A percentile compares a stretch with the other conserved stretches of the same genome.
These are phyloP conservation scores for Ascochyta rabiei DNA, from an alignment of 2,329 filamentous ascomycete genomes.

Conservation along the genomic window DNA sequence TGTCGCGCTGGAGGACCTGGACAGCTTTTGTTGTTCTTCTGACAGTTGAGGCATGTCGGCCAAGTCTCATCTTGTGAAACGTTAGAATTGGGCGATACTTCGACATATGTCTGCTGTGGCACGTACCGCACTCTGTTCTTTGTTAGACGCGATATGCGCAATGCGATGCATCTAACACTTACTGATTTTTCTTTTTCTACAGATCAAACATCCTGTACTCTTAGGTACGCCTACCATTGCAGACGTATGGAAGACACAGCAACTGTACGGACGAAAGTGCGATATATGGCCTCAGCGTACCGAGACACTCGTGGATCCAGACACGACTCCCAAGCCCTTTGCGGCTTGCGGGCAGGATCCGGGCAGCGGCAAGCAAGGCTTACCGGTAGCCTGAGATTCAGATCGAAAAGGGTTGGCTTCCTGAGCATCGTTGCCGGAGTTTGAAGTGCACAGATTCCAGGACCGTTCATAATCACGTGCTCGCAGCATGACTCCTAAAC, in stretches of 20 bases:
- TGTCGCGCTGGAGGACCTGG: slow-evolving; percentile 43
- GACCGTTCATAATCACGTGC: slow-evolving; percentile 22
- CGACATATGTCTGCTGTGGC: background rate
- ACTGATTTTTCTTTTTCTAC: slow-evolving; percentile 44
- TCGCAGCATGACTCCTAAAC: slow-evolving; percentile 28
- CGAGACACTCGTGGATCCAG: background rate
- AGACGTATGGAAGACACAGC: background rate
- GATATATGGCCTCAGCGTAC: background rate
- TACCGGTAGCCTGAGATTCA: background rate
- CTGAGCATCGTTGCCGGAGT: slow-evolving; percentile 1
- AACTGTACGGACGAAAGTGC: slow-evolving; percentile 1
- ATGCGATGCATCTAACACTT: slow-evolving; percentile 18
- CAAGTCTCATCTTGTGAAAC: slow-evolving; percentile 41
- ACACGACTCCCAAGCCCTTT: slow-evolving; percentile 6
- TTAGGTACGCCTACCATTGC: slow-evolving; percentile 44
- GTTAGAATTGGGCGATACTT: slow-evolving; percentile 16
- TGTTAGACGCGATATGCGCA: slow-evolving; percentile 14
- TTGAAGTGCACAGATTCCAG: slow-evolving; percentile 5
- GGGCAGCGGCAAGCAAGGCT: background rate
- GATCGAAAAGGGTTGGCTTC: slow-evolving; percentile 3
- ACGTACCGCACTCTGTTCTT: slow-evolving; percentile 27
- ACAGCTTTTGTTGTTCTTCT: slow-evolving; percentile 43
- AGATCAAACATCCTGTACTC: slow-evolving; percentile 42
- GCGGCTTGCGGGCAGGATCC: slow-evolving; percentile 1
- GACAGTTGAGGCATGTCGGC: slow-evolving; percentile 43